These are phyloP conservation scores for Penicillium cosmopolitanum DNA, from an alignment of 495 filamentous ascomycete species.

Conservation along the genomic window DNA sequence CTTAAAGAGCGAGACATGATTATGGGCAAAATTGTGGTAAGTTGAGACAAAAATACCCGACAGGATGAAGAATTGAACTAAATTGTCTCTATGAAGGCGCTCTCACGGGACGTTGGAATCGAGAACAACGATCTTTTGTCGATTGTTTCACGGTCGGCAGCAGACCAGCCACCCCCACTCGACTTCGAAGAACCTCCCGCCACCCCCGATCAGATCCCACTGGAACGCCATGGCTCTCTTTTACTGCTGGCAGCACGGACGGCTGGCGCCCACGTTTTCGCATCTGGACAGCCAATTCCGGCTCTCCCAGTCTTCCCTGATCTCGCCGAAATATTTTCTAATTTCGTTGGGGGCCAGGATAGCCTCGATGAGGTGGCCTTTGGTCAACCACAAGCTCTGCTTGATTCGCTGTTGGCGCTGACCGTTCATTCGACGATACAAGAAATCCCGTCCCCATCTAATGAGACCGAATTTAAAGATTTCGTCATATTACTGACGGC, in stretches of 20 bases:
- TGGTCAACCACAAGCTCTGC: conserved; percentile 46
- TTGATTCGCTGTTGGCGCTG: conserved; percentile 45
- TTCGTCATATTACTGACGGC: conserved; percentile 65
- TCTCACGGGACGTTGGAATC: conserved; percentile 71
- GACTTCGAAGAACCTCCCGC: conserved; percentile 48
- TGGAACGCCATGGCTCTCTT: conserved; percentile 72
- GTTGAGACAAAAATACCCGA: conserved; percentile 26
- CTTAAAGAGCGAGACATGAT: conserved; percentile 68
- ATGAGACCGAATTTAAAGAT: conserved; percentile 38
- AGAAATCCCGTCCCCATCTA: conserved; percentile 25
- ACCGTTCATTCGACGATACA: conserved; percentile 35
- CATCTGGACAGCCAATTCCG: conserved; percentile 31
- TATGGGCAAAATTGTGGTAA: conserved; percentile 76
- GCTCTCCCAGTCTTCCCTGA: conserved; percentile 65
- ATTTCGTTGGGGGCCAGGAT: conserved; percentile 59
- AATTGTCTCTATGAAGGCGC: conserved; percentile 51
- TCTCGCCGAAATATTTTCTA: conserved; percentile 59
- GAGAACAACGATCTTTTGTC: conserved; percentile 54
- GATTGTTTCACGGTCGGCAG: conserved; percentile 38
- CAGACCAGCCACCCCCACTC: conserved; percentile 42
- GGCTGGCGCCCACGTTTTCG: conserved; percentile 42
- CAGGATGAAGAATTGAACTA: too few relatives aligned
- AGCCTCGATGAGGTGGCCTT: conserved; percentile 42
- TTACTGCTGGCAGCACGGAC: conserved; percentile 60
- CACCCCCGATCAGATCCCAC: conserved; percentile 65